These are phyloP conservation scores for Aschersonia sp. DNA, from an alignment of 2,329 filamentous ascomycete species.

Conservation along the genomic window DNA sequence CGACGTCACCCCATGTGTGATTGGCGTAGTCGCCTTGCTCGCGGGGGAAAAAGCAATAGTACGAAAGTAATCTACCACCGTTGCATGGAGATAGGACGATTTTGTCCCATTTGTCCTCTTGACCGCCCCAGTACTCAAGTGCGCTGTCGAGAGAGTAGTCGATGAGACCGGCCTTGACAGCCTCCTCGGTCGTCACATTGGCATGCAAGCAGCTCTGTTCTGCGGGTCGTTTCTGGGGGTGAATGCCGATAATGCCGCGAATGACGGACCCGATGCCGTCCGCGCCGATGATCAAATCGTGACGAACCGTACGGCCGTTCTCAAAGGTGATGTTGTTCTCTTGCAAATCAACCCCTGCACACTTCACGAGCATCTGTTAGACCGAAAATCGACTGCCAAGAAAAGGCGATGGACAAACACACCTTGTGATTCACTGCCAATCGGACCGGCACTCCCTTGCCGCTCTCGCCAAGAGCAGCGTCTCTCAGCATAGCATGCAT, in stretches of 20 bases:
- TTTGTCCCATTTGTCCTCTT: constrained; percentile 49
- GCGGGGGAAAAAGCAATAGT: constrained; percentile 55
- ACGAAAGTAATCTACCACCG: constrained; percentile 47
- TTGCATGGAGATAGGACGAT: constrained; percentile 59
- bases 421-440: constrained; percentile 41
- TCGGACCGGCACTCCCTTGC: constrained; percentile 36
- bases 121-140: constrained; percentile 58
- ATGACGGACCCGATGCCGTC: constrained; percentile 56
- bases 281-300: constrained; percentile 49
- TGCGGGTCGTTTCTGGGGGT: constrained; percentile 42
- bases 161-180: constrained; percentile 41
- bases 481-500: constrained; percentile 57
- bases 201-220: constrained; percentile 49
- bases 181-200: constrained; percentile 49
- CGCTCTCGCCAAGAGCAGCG: constrained; percentile 31
- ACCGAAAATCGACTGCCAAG: background rate
- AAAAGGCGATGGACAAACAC: background rate
- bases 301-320: constrained; percentile 31
- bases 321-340: constrained; percentile 35
- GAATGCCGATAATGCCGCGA: constrained; percentile 47
- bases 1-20: constrained; percentile 44
- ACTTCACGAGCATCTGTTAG: constrained; percentile 12
- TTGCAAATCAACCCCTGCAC: constrained; percentile 36
- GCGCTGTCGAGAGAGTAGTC: constrained; percentile 47
- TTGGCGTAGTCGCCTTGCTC: constrained; percentile 41